phyloP scores from a whole-genome alignment of 257 asterid species.

The Solanum dulcamara region DNA sequence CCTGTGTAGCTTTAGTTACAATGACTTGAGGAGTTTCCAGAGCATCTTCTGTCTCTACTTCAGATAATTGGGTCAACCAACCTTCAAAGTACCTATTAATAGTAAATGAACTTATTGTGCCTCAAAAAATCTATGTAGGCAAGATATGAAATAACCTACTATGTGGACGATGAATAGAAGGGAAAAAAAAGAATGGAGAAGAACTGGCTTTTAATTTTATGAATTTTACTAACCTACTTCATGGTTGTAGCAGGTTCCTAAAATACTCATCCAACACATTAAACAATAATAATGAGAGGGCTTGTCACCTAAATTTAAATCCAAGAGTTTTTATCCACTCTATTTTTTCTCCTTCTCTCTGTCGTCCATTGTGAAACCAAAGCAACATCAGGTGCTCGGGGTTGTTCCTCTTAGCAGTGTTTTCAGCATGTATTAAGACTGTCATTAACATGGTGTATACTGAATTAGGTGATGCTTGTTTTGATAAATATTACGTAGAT shows the following conservation, averaged over 20 bases:
- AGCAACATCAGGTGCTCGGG: background rate
- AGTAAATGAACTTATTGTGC: background rate
- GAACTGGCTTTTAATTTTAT: background rate
- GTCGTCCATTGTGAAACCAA: background rate
- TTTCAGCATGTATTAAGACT: background rate
- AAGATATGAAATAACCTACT: background rate
- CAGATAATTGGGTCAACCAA: conserved; percentile 53
- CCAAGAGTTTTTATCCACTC: background rate
- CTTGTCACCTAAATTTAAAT: background rate
- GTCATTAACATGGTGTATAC: background rate
- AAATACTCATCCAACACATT: too few species aligned
- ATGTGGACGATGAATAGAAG: background rate
- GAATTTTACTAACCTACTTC: background rate
- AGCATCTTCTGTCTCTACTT: too few species aligned
- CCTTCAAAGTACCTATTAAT: conserved; percentile 77
- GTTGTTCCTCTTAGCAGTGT: background rate
- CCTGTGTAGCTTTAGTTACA: too few species aligned
- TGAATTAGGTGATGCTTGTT: background rate
- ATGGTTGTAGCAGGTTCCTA: too few species aligned
- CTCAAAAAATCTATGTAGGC: background rate
- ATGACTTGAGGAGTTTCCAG: too few species aligned
- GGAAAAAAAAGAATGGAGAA: background rate
- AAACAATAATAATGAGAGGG: too few species aligned
- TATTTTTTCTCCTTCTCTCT: background rate
- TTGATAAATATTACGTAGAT: too few species aligned